Base-by-base conservation (phyloP, 164 flowering plant genomes). In the Protea cynaroides region DNA sequence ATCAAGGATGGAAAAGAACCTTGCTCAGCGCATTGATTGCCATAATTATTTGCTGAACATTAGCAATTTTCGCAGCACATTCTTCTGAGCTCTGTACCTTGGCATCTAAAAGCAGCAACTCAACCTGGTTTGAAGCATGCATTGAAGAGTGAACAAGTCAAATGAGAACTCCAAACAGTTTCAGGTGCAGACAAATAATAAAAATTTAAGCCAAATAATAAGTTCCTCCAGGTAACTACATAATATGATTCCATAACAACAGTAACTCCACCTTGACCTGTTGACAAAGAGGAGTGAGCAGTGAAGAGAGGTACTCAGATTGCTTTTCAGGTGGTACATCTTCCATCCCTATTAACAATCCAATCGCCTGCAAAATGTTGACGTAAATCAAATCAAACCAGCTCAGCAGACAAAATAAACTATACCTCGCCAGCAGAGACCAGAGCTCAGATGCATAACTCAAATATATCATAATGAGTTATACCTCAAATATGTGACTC, bases 1-100 rank as follows among this genome's bases (percentile, higher is more conserved):
- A 25, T 21, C 18, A 67, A 50, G 22, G 55, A 25, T 49, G 3
- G 34, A 60, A 24, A 65, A 29, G 37, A 25, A 95, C 99, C 99
- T 95, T 95, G 93, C 99, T 92, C 24, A 95, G 86, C 46, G 97
- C 81, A 83, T 90, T 95, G 25, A 95, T 88, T 34, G 97, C 92
- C 88, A 87, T 80, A 49, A 95, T 78, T 62, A 84, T 81, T 70
- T 88, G 94, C 78, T 90, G 96, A 38, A 92, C 78, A 69, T 59
- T 79, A 9, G 74, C 83, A 64, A 95, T 72, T 70, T 79, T 83
- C n/a, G 80, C 75, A 67, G 74, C 63, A 29, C 81, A 68, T 51
- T 79, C 90, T 70, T 86, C 92, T 22, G 71, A 74, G 69, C 67
- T 75, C 47, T 74, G 79, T 47, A 38, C 70, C 69, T 84, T 78